A percentile compares a stretch with the other conserved stretches of the same genome.
Evolutionary conservation across 1,284 basidiomycete species (phyloP).

Genomic region (Vanrija humicola): DNA sequence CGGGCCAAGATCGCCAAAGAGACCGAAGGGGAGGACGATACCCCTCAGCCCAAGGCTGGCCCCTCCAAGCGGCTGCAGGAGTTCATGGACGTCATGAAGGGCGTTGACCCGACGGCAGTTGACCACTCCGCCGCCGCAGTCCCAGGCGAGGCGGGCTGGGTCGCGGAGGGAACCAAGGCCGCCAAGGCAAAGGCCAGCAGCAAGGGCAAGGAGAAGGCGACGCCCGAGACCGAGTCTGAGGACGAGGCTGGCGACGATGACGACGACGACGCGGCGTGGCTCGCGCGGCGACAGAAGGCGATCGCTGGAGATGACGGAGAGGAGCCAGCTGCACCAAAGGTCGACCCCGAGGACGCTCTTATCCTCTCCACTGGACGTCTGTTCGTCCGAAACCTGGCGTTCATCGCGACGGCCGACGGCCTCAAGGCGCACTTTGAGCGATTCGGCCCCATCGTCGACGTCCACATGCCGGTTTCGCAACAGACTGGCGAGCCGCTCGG

Average conservation of each 20-base stretch:
- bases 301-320: not conserved
- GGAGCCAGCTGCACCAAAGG: conserved; percentile 4
- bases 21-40: conserved; percentile 6
- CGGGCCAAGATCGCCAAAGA: conserved; percentile 10
- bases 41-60: conserved; percentile 30
- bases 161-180: conserved; percentile 25
- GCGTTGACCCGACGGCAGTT: conserved; percentile 50
- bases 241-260: conserved; percentile 55
- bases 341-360: conserved; percentile 53
- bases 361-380: conserved; percentile 76
- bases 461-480: conserved; percentile 73
- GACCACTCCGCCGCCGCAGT: conserved; percentile 11
- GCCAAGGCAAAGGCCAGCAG: conserved; percentile 44
- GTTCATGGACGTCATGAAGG: conserved; percentile 50
- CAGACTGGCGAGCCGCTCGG: conserved; percentile 68
- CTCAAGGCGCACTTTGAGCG: conserved; percentile 63
- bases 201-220: conserved; percentile 58
- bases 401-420: conserved; percentile 72
- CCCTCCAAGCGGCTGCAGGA: conserved; percentile 64
- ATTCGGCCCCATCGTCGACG: conserved; percentile 72
- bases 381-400: conserved; percentile 88
- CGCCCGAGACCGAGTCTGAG: conserved; percentile 21
- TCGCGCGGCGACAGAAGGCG: not conserved
- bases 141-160: conserved; percentile 31
- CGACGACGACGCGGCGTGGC: conserved; percentile 47